Evolutionary conservation across 2,329 filamentous ascomycete genomes (phyloP), one percentile per base, ranked within the genome.

Genomic region (Herpotrichia juniperi): DNA sequence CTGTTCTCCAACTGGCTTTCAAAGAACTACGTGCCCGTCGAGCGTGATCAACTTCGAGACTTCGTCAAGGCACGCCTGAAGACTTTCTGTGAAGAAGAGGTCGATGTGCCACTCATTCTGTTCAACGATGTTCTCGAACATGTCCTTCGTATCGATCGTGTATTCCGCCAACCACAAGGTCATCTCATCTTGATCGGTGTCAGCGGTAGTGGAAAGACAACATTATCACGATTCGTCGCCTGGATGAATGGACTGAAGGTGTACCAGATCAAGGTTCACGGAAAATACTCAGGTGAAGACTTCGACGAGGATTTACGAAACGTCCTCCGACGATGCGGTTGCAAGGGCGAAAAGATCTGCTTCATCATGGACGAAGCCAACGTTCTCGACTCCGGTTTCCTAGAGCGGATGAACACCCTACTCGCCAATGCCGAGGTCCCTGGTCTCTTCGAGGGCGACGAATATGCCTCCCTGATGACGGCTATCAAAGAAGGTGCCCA

Each of bases 281-380:
- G 94, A 59, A 97, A 93, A 72, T 99, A 99, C 77, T 97, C 94
- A 14, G 90, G 90, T 1, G 94, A 97, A 71, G 94, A 99, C 77
- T 99, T 99, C 69, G 94, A 99, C 69, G 96, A 99, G 52, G 94
- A 99, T 74, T 80, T 99, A 30, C 86, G 96, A 59, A 93, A 93
- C 69, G 94, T 99, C 8, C 85, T 99, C 34, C 88, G 94, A 40
- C 86, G 94, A 51, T 96, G 91, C 64, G 94, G 94, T 57, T 97
- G 93, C 80, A 97, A 97, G 80, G 94, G 94, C 30, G 94, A 99
- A 74, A 97, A 97, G 81, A 96, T 99, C 43, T 99, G 96, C 78
- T 99, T 99, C 81, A 97, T 99, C 79, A 97, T 99, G 93, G 94
- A 99, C 72, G 94, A 99, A 78, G 89, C 93, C 9, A 99, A 99